Evolutionary conservation across 768 basidiomycete genomes (phyloP).

Genomic region (Lentinula sp.): DNA sequence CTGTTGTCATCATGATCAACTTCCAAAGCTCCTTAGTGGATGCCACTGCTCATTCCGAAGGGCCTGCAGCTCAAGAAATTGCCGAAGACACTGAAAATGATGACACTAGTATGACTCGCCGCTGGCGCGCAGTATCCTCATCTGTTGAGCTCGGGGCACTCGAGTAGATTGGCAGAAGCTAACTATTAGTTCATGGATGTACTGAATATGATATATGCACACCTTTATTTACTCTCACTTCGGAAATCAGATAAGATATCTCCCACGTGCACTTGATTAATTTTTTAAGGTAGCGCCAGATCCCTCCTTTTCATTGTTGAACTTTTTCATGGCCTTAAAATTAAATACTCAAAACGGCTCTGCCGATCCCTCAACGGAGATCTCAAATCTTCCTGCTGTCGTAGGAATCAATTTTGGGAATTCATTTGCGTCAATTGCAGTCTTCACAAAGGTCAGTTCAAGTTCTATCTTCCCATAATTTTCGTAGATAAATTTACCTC

Average conservation of each 20-base stretch:
- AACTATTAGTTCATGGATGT: too few species aligned
- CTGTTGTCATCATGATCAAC: neutral
- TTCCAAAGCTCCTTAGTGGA: neutral
- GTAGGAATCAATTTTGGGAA: constrained; percentile 97
- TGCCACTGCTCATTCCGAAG: neutral
- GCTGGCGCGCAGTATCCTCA: too few species aligned
- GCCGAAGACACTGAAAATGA: too few species aligned
- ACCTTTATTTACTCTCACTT: too few species aligned
- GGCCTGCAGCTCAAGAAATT: neutral
- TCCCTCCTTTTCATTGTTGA: neutral
- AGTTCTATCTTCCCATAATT: neutral
- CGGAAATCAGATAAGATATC: neutral
- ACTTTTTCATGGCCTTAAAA: neutral
- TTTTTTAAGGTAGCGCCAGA: neutral
- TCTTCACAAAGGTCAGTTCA: constrained; percentile 78
- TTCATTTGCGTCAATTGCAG: constrained; percentile 90
- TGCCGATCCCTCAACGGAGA: constrained; percentile 11
- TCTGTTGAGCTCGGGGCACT: too few species aligned
- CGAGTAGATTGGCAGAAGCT: too few species aligned
- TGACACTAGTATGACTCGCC: too few species aligned
- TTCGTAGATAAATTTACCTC: neutral
- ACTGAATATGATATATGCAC: too few species aligned
- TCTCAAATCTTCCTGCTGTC: constrained; percentile 47
- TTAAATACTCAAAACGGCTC: constrained; percentile 6
- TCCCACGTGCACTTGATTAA: neutral